Evolutionary conservation across 441 rosid genomes (phyloP), one percentile per base, ranked within the genome.

Genomic region (Erysimum pusillum): DNA sequence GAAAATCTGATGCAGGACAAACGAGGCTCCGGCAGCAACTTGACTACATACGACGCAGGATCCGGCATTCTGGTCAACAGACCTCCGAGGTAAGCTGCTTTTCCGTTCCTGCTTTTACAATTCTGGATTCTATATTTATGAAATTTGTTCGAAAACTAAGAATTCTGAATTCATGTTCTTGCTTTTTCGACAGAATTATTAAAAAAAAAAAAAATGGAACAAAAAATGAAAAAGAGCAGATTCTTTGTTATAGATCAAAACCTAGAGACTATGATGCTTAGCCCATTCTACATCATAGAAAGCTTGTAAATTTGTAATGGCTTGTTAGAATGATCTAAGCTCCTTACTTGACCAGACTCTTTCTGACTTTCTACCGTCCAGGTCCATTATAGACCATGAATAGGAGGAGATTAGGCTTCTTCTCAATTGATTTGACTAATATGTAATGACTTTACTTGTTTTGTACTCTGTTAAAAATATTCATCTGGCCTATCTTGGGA

Each of bases 71-170:
- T 89, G 73, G 51, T 85, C 73, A 32, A 71, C 56, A 84, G 91
- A 76, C 82, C 87, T 76, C 78, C 96, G 28, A 83, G 91, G 97
- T 92, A 10, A 35, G 28, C 63, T 52, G 22, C 20, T 11, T n/a
- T n/a, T 52, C 12, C 5, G 14, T 11, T 36, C 77, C n/a, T 45
- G 14, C 2, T 25, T 32, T 67, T 13, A 3, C 0, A 17, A 9
- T 6, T 76, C 35, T 59, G 18, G 31, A 10, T 25, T 36, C 14
- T 0, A 53, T 14, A 32, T 13, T 12, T 32, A 32, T 6, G 34
- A 8, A 44, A 10, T 39, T 25, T 67, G 39, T 53, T 22, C 25
- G 25, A 22, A 22, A 22, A 22, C 25, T 22, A 7, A 6, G 11
- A 49, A 18, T 17, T 51, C 13, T 12, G n/a, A 7, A 49, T 14